phyloP scores from a whole-genome alignment of 768 basidiomycete species.

The Xerocomus spinulosus region DNA sequence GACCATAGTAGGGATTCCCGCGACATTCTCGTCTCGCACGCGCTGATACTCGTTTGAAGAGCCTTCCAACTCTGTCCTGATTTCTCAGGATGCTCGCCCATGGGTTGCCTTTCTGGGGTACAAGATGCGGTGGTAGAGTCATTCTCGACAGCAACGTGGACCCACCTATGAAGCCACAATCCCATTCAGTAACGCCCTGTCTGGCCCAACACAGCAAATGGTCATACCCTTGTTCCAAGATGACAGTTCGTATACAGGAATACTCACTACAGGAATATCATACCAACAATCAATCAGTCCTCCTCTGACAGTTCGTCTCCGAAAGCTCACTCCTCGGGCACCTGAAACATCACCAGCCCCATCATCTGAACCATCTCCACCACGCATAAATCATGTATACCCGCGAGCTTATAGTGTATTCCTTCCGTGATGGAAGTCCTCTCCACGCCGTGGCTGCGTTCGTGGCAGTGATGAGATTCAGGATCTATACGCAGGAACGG shows the following conservation, averaged over 20 bases:
- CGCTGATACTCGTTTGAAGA: not conserved
- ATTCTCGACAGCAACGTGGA: slow-evolving; percentile 16
- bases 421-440: not conserved
- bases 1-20: slow-evolving; percentile 1
- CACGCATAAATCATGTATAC: not conserved
- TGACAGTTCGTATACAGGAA: no score
- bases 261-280: no score
- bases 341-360: not conserved
- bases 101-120: no score
- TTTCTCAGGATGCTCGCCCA: slow-evolving; percentile 2
- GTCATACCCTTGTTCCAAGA: no score
- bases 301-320: no score
- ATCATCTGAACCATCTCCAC: not conserved
- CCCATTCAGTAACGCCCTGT: slow-evolving; percentile 9
- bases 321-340: slow-evolving; percentile 8
- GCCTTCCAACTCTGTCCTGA: not conserved
- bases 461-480: not conserved
- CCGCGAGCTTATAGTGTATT: not conserved
- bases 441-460: not conserved
- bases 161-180: no score
- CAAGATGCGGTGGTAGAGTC: slow-evolving; percentile 2
- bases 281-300: no score
- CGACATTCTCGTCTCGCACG: slow-evolving; percentile 10
- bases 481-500: not conserved
- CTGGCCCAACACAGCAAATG: not conserved